Percentiles rank a stretch among this genome's conserved stretches.
Conservation (phyloP, 176 grass and related monocot genomes). For the Raddia distichophylla region DNA sequence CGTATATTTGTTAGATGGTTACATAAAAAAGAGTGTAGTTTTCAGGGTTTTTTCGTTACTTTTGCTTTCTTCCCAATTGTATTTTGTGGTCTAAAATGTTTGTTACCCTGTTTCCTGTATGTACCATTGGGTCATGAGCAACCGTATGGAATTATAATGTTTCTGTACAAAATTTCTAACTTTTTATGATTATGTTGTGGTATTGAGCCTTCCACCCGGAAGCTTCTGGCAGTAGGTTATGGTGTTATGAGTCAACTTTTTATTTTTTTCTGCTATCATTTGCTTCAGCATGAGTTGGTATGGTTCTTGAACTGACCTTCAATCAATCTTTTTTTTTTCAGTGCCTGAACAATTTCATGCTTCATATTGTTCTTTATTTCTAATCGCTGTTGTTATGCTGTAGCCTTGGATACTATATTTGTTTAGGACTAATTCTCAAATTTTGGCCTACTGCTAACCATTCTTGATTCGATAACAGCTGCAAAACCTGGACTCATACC, state of each 20-base stretch:
- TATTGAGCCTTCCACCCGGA: neutral
- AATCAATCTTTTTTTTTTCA: neutral
- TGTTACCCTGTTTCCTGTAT: neutral
- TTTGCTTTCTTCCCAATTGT: neutral
- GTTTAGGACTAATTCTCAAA: neutral
- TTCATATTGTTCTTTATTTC: neutral
- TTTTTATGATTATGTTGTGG: neutral
- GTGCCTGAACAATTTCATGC: neutral
- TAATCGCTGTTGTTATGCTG: no score
- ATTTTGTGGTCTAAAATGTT: neutral
- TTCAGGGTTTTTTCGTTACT: neutral
- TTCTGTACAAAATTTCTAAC: neutral
- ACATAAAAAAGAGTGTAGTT: neutral
- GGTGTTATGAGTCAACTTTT: neutral
- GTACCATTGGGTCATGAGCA: neutral
- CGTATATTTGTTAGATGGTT: neutral
- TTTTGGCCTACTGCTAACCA: neutral
- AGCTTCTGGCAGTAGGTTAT: neutral
- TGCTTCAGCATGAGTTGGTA: neutral
- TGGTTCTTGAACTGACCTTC: neutral
- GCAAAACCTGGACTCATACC: constrained; percentile 40
- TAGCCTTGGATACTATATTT: no score
- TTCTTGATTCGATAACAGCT: constrained; percentile 33
- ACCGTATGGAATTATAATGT: neutral
- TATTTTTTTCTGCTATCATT: neutral